Base-by-base conservation (phyloP, 306 rosid species). In the Vigna angularis region DNA sequence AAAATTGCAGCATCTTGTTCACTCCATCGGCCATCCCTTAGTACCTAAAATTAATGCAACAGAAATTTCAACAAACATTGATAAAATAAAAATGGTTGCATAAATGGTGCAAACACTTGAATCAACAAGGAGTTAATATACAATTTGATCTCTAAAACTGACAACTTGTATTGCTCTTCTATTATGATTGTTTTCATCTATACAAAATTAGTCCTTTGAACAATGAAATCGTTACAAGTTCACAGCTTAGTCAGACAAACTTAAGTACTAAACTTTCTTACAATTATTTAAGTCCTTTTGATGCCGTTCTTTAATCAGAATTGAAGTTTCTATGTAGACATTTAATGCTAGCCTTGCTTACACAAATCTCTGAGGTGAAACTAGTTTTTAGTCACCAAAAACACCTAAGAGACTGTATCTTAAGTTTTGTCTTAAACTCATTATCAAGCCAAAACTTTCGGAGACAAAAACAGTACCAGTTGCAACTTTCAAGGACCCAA, bases 1-100 rank as follows among this genome's bases (percentile, higher is more conserved):
- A 94, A 84, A 63, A 92, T 94, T 13, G 97, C 63, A 65, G 98
- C 97, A 69, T 94, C 98, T 82, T 92, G 98, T 74, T 94, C 97
- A 79, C 81, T 86, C 98, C 98, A 94, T 28, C 86, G 85, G 11
- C 93, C 87, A 73, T 92, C 98, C 84, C 97, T 89, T 15, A 92
- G 92, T 53, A 92, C 96, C 98, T 91, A 22, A 15, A 56, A 18
- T 34, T 58, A 14, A 26, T 0, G 28, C 38, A 63, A 83, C 16
- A 77, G 51, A 75, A 74, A 42, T 61, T 26, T 26, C 6, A 68
- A 66, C 51, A 75, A 74, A 74, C 66, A 22, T 76, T 16, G 70
- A 47, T 32, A 64, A 38, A n/a, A 4, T 26, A 44, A 56, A 67
- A 11, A 76, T 22, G 49, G 52, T 38, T 0, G 53, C 14, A 26